Evolutionary conservation across 148 eudicot genomes (phyloP).

Genomic region (Polygonum aviculare): DNA sequence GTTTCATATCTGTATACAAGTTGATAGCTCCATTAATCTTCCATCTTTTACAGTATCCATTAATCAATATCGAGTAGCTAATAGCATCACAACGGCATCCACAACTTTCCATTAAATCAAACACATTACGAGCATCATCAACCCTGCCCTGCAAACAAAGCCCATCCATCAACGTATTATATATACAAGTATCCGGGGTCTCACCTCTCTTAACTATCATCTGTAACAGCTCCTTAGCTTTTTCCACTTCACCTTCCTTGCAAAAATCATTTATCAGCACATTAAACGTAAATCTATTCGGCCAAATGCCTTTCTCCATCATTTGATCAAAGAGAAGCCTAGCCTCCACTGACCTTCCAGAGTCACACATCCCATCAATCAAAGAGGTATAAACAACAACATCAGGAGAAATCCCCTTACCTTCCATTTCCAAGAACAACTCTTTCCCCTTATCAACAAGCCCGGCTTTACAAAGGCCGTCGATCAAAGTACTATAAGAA

Average conservation of each 20-base stretch:
- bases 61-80: constrained; percentile 24
- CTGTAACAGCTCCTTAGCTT: constrained; percentile 19
- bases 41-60: constrained; percentile 22
- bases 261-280: constrained; percentile 14
- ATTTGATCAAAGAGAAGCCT: constrained; percentile 20
- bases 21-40: constrained; percentile 21
- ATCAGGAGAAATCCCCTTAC: constrained; percentile 14
- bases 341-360: constrained; percentile 18
- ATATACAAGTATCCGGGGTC: constrained; percentile 16
- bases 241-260: constrained; percentile 19
- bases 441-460: constrained; percentile 17
- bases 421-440: constrained; percentile 18
- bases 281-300: constrained; percentile 20
- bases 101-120: constrained; percentile 17
- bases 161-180: constrained; percentile 25
- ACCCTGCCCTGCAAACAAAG: constrained; percentile 23
- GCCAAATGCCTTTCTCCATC: constrained; percentile 22
- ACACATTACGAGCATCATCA: constrained; percentile 19
- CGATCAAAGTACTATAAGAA: constrained; percentile 21
- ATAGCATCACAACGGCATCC: constrained; percentile 19
- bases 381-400: constrained; percentile 27
- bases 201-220: constrained; percentile 19
- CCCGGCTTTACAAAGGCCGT: constrained; percentile 26
- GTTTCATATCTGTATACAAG: constrained; percentile 13
- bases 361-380: constrained; percentile 20